A percentile compares a stretch with the other conserved stretches of the same genome.
Conservation (phyloP, 2,329 filamentous ascomycete genomes). For the Herpotrichia juniperi region DNA sequence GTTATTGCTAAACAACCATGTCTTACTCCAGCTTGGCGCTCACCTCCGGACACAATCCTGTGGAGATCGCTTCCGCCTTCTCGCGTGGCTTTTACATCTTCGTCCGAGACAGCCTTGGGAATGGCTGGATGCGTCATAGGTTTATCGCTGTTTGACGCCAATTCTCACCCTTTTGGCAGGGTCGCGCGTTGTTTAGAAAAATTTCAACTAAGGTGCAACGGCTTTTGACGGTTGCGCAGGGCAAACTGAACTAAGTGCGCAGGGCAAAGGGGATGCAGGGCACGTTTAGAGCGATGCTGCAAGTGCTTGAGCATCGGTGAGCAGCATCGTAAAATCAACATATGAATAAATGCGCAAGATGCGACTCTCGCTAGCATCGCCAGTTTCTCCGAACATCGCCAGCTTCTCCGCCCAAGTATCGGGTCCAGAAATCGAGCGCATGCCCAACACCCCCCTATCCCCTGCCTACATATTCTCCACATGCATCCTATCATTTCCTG, state of each 20-base stretch:
- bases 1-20: conserved; percentile 10
- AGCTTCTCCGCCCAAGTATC: neutral
- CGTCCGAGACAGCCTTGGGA: conserved; percentile 13
- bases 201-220: neutral
- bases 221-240: neutral
- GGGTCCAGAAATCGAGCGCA: neutral
- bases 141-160: neutral
- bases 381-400: too few species aligned
- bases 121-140: neutral
- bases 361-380: too few species aligned
- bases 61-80: conserved; percentile 21
- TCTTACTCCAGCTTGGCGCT: conserved; percentile 25
- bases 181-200: neutral
- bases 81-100: conserved; percentile 24
- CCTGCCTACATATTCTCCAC: conserved; percentile 5
- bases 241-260: neutral
- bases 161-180: conserved; percentile 9
- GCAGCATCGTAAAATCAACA: neutral
- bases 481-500: neutral
- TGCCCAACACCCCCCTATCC: neutral
- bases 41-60: conserved; percentile 11
- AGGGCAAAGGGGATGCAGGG: neutral
- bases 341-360: neutral
- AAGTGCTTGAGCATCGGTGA: neutral
- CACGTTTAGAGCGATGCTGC: neutral